Evolutionary conservation across 345 rosid genomes (phyloP), one percentile per base, ranked within the genome.

Genomic region (Lagerstroemia speciosa): DNA sequence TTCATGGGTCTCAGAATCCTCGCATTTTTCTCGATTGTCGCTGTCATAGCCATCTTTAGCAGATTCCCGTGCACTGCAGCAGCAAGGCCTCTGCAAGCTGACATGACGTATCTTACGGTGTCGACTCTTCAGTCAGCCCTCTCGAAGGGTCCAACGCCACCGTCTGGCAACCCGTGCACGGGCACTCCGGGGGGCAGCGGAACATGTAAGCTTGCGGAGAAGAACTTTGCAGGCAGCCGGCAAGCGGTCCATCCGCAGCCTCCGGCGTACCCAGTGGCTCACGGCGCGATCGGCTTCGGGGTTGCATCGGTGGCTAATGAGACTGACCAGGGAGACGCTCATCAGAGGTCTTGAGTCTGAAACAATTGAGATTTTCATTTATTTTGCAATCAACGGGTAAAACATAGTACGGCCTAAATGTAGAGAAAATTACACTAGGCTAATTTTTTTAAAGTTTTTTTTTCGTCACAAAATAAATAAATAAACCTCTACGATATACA

Each of bases 151-250:
- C 72, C 76, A 0, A 72, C 65, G 48, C 48, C 81, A 0, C 76
- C 82, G 0, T 36, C 67, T 1, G 5, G 2, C 2, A 61, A 69
- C 30, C 66, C 76, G 15, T 70, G 81, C 77, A 29, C 73, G 1
- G 1, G 72, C 69, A 73, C 68, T 61, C 55, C 69, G 52, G 71
- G 57, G 36, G 36, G 84, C 80, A 5, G 68, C 73, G 3, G 77
- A 74, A 34, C 75, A 67, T 27, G 73, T 75, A 65, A 67, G 74
- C 75, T 32, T 27, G 3, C 45, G 70, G 71, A 26, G 70, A 48
- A 78, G 83, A 71, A 76, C 79, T 73, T 72, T 71, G 11, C 58
- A 3, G 40, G 73, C 36, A 46, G 26, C 55, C 50, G 19, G 16
- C 17, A 15, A 45, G 16, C 26, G 22, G 57, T 8, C 57, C 57